Percentiles rank a stretch among this genome's conserved stretches.
Evolutionary conservation across 441 rosid genomes (phyloP).

Genomic region (Croton setiger): DNA sequence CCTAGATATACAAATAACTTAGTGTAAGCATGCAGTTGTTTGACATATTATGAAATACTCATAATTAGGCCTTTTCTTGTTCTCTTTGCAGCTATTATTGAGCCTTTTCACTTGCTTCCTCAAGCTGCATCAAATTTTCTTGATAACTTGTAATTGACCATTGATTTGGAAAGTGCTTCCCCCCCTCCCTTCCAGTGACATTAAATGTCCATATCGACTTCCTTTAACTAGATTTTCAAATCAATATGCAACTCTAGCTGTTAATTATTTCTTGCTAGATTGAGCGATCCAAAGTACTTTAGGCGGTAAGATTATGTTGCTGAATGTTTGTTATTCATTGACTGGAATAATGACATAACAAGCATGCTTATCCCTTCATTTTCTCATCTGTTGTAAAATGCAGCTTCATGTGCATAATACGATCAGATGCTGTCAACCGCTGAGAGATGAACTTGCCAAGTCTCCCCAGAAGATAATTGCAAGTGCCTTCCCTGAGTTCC

Average conservation of each 20-base stretch:
- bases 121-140: constrained; percentile 94
- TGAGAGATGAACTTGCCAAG: constrained; percentile 96
- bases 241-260: constrained; percentile 89
- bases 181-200: constrained; percentile 89
- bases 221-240: constrained; percentile 94
- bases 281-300: constrained; percentile 91
- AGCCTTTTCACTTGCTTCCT: constrained; percentile 99
- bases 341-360: constrained; percentile 11
- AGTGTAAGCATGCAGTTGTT: neutral
- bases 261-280: constrained; percentile 94
- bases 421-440: constrained; percentile 91
- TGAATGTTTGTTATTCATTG: constrained; percentile 18
- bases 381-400: constrained; percentile 22
- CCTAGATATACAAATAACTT: neutral
- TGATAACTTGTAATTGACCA: constrained; percentile 91
- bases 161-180: constrained; percentile 92
- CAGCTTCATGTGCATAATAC: constrained; percentile 94
- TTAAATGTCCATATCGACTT: constrained; percentile 96
- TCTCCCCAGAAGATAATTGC: constrained; percentile 88
- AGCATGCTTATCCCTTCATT: constrained; percentile 16
- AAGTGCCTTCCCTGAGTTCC: constrained; percentile 76
- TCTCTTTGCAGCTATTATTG: constrained; percentile 88
- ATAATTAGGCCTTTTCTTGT: constrained; percentile 20
- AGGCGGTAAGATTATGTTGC: constrained; percentile 62
- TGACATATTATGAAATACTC: constrained; percentile 11